phyloP scores from a whole-genome alignment of 805 yeast species.

The Barnettozyma pratensis region DNA sequence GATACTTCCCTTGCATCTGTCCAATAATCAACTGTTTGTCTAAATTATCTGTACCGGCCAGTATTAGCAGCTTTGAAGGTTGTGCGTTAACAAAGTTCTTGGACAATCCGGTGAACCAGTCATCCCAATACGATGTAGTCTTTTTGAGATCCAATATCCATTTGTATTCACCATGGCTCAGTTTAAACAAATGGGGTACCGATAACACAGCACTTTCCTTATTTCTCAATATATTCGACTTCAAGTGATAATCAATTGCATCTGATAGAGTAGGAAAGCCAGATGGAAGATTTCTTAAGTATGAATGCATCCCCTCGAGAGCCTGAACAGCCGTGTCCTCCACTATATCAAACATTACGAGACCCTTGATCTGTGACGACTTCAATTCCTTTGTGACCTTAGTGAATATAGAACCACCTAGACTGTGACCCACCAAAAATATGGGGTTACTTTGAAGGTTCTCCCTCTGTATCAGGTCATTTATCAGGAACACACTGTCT shows the following conservation, averaged over 20 bases:
- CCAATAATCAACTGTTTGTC: conserved; percentile 87
- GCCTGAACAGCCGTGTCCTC: conserved; percentile 87
- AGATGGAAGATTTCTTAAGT: conserved; percentile 60
- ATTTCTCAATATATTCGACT: conserved; percentile 45
- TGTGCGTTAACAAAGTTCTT: conserved; percentile 40
- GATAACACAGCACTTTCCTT: conserved; percentile 62
- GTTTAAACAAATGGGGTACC: conserved; percentile 62
- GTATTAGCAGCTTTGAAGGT: conserved; percentile 63
- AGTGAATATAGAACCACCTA: conserved; percentile 86
- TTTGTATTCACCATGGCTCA: conserved; percentile 23
- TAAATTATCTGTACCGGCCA: conserved; percentile 86
- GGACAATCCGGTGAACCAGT: conserved; percentile 79
- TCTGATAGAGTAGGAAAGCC: conserved; percentile 44
- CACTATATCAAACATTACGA: conserved; percentile 83
- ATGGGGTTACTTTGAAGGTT: conserved; percentile 28
- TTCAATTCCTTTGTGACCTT: conserved; percentile 34
- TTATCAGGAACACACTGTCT: conserved; percentile 53
- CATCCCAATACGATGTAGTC: conserved; percentile 69
- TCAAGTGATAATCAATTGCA: conserved; percentile 84
- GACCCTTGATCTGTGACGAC: conserved; percentile 45
- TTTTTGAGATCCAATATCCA: conserved; percentile 65
- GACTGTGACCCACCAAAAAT: conserved; percentile 79
- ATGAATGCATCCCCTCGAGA: conserved; percentile 58
- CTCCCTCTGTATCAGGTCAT: conserved; percentile 28
- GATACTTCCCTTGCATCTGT: conserved; percentile 97